Conservation (phyloP, 139 green algal species). For the Raphidocelis subcapitata region DNA sequence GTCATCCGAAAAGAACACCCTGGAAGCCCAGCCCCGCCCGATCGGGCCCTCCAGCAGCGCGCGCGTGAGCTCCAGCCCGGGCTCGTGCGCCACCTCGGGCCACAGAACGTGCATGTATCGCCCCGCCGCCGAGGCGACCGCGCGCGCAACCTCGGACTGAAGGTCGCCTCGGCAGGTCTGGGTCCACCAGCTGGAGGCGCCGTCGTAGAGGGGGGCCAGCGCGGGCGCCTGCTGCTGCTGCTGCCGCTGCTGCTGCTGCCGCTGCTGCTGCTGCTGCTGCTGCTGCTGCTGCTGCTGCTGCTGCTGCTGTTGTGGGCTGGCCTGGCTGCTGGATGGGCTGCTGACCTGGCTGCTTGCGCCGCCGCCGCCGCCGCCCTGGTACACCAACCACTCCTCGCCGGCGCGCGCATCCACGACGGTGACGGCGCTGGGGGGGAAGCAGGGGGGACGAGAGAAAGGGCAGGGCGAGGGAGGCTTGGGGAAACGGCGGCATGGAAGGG, state of each 20-base stretch:
- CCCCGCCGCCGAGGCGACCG: conserved; percentile 66
- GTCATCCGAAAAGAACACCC: conserved; percentile 88
- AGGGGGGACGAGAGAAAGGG: not conserved
- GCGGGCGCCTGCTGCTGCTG: not conserved
- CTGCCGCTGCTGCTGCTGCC: conserved; percentile 6
- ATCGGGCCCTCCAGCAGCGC: conserved; percentile 49
- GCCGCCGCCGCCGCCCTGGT: conserved; percentile 21
- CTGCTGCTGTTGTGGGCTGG: conserved; percentile 1
- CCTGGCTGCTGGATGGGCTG: not conserved
- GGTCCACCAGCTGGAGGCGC: conserved; percentile 96
- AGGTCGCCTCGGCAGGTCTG: conserved; percentile 75
- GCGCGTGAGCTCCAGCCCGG: conserved; percentile 55
- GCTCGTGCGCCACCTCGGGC: conserved; percentile 71
- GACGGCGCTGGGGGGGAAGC: conserved; percentile 39
- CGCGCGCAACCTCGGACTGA: conserved; percentile 61
- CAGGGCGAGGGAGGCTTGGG: not conserved
- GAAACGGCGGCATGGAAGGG: no score
- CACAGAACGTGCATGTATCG: conserved; percentile 97
- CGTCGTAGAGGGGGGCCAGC: conserved; percentile 78
- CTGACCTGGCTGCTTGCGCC: no score
- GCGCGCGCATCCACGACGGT: conserved; percentile 85
- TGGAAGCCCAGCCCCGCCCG: conserved; percentile 74
- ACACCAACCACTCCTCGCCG: conserved; percentile 77
- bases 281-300: conserved; percentile 20
- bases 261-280: conserved; percentile 21